Conservation (phyloP, 2,329 filamentous ascomycete genomes). For the Basipetospora sp. region DNA sequence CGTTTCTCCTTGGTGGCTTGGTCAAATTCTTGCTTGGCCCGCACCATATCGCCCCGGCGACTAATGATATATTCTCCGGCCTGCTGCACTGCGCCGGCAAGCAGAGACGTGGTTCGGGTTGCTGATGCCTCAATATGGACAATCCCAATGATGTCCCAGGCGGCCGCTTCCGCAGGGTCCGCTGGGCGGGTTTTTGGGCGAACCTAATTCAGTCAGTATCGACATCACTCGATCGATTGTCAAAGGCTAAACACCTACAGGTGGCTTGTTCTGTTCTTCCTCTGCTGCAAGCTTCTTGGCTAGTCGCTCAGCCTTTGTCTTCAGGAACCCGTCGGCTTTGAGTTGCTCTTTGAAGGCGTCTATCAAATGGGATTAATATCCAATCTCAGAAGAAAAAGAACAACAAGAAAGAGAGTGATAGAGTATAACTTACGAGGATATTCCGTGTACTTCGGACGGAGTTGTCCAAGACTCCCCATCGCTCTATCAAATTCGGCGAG, state of each 20-base stretch:
- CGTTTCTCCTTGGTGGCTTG: constrained; percentile 21
- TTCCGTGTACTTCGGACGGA: constrained; percentile 31
- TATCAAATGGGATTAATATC: constrained; percentile 5
- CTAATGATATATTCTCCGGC: constrained; percentile 36
- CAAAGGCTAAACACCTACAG: constrained; percentile 15
- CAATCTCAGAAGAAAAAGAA: not conserved
- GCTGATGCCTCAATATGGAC: constrained; percentile 30
- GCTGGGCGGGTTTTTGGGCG: constrained; percentile 29
- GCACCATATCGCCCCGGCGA: constrained; percentile 32
- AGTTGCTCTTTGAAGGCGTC: constrained; percentile 32
- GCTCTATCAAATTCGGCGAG: constrained; percentile 27
- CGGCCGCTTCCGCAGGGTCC: constrained; percentile 31
- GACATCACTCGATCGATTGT: not conserved
- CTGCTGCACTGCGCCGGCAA: constrained; percentile 33
- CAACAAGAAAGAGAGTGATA: not conserved
- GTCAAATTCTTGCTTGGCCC: constrained; percentile 29
- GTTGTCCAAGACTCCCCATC: constrained; percentile 26
- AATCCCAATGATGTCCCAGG: constrained; percentile 39
- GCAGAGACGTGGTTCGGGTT: constrained; percentile 22
- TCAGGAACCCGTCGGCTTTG: constrained; percentile 29
- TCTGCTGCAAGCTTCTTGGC: constrained; percentile 28
- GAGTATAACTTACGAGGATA: constrained; percentile 23
- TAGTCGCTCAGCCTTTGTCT: constrained; percentile 31
- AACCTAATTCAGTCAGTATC: constrained; percentile 13
- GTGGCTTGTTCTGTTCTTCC: constrained; percentile 25